phyloP scores from a whole-genome alignment of 257 asterid species.

The Penstemon davidsonii region DNA sequence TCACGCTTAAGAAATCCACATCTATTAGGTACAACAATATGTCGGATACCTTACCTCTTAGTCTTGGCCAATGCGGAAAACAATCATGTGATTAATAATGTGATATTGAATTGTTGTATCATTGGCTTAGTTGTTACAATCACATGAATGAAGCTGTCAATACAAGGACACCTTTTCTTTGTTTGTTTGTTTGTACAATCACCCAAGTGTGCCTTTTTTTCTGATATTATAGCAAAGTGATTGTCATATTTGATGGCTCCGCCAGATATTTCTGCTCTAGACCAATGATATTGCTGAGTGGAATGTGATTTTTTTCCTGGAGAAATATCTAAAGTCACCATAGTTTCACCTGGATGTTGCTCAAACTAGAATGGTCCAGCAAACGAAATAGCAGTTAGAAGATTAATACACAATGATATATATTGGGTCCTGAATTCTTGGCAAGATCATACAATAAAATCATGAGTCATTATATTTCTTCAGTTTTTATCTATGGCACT shows the following conservation, averaged over 20 bases:
- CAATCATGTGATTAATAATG: constrained; percentile 6
- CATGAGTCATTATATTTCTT: not conserved
- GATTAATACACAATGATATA: not conserved
- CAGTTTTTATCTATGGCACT: not conserved
- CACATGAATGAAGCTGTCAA: constrained; percentile 31
- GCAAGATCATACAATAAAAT: not conserved
- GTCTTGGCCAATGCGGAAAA: not conserved
- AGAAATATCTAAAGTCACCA: not conserved
- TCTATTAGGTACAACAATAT: not conserved
- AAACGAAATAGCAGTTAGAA: not conserved
- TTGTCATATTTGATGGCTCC: constrained; percentile 16
- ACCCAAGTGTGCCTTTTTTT: constrained; percentile 9
- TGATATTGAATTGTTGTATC: constrained; percentile 11
- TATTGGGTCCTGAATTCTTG: not conserved
- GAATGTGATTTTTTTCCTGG: not conserved
- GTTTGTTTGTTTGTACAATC: constrained; percentile 19
- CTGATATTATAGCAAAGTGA: not conserved
- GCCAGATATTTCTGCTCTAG: constrained; percentile 26
- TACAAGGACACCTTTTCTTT: constrained; percentile 23
- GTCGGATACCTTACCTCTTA: not conserved
- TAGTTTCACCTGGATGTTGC: not conserved
- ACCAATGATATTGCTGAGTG: not conserved
- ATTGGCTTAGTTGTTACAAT: not conserved
- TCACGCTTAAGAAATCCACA: not conserved
- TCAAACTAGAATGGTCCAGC: not conserved